Evolutionary conservation across 371 early-diverging fungal genomes (phyloP).

Genomic region (Massospora cicadina): DNA sequence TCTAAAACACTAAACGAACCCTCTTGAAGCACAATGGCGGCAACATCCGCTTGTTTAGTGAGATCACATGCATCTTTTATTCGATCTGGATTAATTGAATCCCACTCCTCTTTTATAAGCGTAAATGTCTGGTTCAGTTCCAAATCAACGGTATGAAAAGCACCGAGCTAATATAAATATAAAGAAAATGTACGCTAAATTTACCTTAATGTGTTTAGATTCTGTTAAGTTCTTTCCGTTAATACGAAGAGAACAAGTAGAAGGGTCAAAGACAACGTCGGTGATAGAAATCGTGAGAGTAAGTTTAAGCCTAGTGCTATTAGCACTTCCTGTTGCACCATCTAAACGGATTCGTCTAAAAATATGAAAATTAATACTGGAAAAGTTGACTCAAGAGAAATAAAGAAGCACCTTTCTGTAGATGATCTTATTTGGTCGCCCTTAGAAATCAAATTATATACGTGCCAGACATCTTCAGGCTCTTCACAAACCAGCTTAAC

Average conservation of each 20-base stretch:
- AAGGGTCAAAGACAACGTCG: constrained; percentile 72
- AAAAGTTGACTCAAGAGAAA: background rate
- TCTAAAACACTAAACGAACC: constrained; percentile 23
- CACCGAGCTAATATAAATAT: constrained; percentile 46
- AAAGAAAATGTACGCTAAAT: background rate
- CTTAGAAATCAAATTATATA: constrained; percentile 77
- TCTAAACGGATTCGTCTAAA: constrained; percentile 67
- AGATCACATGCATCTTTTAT: constrained; percentile 81
- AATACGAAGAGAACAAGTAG: constrained; percentile 65
- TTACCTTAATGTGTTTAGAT: constrained; percentile 76
- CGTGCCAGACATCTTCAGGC: constrained; percentile 95
- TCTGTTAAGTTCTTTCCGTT: constrained; percentile 75
- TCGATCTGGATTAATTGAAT: constrained; percentile 71
- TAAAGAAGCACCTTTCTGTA: constrained; percentile 49
- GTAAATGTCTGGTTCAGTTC: constrained; percentile 79
- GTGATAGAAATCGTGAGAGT: constrained; percentile 75
- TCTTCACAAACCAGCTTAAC: constrained; percentile 69
- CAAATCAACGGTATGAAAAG: constrained; percentile 88
- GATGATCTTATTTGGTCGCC: constrained; percentile 75
- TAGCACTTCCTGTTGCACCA: constrained; percentile 69
- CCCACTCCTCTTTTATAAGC: constrained; percentile 80
- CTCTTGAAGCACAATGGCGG: constrained; percentile 87
- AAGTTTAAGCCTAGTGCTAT: constrained; percentile 65
- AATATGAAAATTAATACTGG: background rate
- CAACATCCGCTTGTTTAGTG: constrained; percentile 80